These are phyloP conservation scores for Syzygium oleosum DNA, from an alignment of 345 rosid species.

Conservation along the genomic window DNA sequence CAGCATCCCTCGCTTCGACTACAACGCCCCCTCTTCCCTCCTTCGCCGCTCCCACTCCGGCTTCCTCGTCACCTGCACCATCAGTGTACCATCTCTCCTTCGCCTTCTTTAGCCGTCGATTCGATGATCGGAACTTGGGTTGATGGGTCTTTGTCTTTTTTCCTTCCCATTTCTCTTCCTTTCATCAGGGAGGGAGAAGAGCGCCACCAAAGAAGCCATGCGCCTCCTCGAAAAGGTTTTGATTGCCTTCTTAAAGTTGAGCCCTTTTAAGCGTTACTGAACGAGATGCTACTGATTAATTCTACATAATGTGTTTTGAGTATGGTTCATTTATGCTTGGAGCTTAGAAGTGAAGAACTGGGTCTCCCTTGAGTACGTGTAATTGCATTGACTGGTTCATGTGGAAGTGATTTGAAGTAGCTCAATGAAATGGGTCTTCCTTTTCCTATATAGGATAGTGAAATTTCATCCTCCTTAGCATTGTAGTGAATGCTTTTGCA, in stretches of 20 bases:
- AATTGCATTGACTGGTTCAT: not conserved
- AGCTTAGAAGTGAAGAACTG: not conserved
- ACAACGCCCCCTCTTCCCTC: constrained; percentile 75
- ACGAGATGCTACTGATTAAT: not conserved
- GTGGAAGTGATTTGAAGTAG: not conserved
- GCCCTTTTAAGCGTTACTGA: not conserved
- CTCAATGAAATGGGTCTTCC: not conserved
- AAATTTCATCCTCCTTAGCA: not conserved
- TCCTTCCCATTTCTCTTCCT: not conserved
- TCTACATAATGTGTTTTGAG: not conserved
- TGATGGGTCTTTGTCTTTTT: not conserved
- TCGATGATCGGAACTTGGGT: not conserved
- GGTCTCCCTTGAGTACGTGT: not conserved
- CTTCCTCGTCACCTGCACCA: constrained; percentile 79
- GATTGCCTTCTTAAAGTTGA: not conserved
- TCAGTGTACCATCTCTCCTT: constrained; percentile 29
- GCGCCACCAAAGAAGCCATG: constrained; percentile 88
- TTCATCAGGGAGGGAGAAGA: constrained; percentile 74
- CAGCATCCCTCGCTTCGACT: constrained; percentile 87
- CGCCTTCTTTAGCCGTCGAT: not conserved
- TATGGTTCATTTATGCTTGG: not conserved
- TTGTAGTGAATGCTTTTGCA: not conserved
- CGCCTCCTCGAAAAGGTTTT: constrained; percentile 64
- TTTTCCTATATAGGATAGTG: not conserved
- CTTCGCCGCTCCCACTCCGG: constrained; percentile 70